Percentiles rank a stretch among this genome's conserved stretches.
Conservation (phyloP, 2,329 filamentous ascomycete species). For the Tolypocladium pustulatum region DNA sequence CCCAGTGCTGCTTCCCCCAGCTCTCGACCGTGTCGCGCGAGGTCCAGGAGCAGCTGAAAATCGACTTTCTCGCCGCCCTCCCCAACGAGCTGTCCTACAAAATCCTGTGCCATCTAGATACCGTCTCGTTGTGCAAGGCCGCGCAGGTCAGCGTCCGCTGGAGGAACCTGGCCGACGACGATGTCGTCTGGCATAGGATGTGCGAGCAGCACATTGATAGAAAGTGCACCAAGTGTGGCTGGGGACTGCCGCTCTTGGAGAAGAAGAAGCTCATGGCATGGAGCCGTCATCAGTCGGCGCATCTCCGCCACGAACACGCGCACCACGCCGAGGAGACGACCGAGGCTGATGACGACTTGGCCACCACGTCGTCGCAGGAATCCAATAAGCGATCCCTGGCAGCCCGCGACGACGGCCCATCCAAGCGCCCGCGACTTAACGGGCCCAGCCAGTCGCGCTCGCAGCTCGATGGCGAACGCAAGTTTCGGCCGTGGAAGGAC, state of each 20-base stretch:
- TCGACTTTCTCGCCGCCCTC: slow-evolving; percentile 86
- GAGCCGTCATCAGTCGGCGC: slow-evolving; percentile 58
- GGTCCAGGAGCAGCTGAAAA: slow-evolving; percentile 90
- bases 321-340: slow-evolving; percentile 9
- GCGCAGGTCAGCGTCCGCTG: slow-evolving; percentile 87
- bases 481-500: slow-evolving; percentile 77
- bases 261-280: slow-evolving; percentile 79
- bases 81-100: slow-evolving; percentile 88
- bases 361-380: slow-evolving; percentile 9
- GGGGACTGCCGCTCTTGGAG: slow-evolving; percentile 84
- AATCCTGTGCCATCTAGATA: slow-evolving; percentile 87
- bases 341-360: slow-evolving; percentile 11
- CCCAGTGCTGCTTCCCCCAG: slow-evolving; percentile 96
- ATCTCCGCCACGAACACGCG: slow-evolving; percentile 6
- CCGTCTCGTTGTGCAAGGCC: slow-evolving; percentile 87
- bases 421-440: slow-evolving; percentile 23
- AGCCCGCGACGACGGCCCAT: slow-evolving; percentile 16
- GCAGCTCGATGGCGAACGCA: slow-evolving; percentile 32
- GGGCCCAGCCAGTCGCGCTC: slow-evolving; percentile 15
- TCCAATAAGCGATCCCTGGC: slow-evolving; percentile 23
- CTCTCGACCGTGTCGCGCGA: slow-evolving; percentile 85
- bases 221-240: slow-evolving; percentile 91
- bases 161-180: slow-evolving; percentile 86
- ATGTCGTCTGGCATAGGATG: slow-evolving; percentile 95
- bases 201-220: slow-evolving; percentile 94